Evolutionary conservation across 768 basidiomycete genomes (phyloP).

Genomic region (Leccinum longicurvipes): DNA sequence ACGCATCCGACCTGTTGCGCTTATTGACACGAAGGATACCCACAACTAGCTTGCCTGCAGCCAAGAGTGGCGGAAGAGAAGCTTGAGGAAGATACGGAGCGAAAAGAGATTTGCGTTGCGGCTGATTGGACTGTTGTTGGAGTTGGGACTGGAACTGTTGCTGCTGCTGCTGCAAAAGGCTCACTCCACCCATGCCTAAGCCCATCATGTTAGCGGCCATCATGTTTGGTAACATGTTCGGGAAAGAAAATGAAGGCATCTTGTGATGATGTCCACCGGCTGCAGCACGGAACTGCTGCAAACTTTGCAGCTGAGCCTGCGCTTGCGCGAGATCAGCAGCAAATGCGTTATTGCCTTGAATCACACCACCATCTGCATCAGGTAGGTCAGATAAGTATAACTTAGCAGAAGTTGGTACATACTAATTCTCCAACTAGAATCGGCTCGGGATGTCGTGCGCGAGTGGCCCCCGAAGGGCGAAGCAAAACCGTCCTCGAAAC

Average conservation of each 20-base stretch:
- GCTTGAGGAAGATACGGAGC: slow-evolving; percentile 98
- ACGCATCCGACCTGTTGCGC: slow-evolving; percentile 96
- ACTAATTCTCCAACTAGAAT: slow-evolving; percentile 90
- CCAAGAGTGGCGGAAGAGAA: slow-evolving; percentile 91
- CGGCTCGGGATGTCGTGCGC: slow-evolving; percentile 69
- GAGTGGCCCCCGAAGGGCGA: slow-evolving; percentile 67
- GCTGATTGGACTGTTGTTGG: slow-evolving; percentile 87
- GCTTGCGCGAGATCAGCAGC: slow-evolving; percentile 91
- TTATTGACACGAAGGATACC: slow-evolving; percentile 97
- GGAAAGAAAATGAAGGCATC: slow-evolving; percentile 97
- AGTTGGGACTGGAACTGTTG: slow-evolving; percentile 94
- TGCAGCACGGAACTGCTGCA: slow-evolving; percentile 96
- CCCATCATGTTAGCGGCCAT: slow-evolving; percentile 98
- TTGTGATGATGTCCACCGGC: slow-evolving; percentile 93
- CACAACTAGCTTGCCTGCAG: slow-evolving; percentile 96
- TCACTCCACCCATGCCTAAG: slow-evolving; percentile 75
- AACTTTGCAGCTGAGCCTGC: slow-evolving; percentile 91
- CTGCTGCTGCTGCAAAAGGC: slow-evolving; percentile 88
- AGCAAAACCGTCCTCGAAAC: slow-evolving; percentile 79
- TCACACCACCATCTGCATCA: slow-evolving; percentile 66
- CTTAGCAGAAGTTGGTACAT: slow-evolving; percentile 30
- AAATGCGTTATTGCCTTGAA: slow-evolving; percentile 59
- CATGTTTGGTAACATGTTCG: slow-evolving; percentile 96
- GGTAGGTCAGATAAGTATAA: slow-evolving; percentile 9
- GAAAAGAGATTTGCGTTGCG: slow-evolving; percentile 96